Evolutionary conservation across 495 filamentous ascomycete genomes (phyloP), one percentile per base, ranked within the genome.

Genomic region (Parathielavia hyrcaniae): DNA sequence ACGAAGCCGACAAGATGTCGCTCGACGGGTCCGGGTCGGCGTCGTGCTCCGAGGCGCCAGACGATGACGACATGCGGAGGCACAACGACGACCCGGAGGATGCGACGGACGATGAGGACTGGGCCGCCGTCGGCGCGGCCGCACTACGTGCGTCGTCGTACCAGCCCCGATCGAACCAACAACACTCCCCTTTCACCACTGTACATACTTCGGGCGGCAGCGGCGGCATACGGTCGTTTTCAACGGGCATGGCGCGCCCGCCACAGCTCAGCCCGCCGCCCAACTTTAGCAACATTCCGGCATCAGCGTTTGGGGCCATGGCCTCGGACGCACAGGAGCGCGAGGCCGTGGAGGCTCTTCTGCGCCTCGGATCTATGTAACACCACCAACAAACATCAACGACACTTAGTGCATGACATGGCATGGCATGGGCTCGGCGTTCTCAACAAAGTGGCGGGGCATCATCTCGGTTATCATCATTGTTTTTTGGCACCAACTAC

Each of bases 1-100:
- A 92, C 63, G 91, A 95, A 68, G 92, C 88, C 41, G 93, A 97
- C 73, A 92, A 90, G 75, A 97, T 97, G 91, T 97, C 91, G 50
- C 79, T 96, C 51, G 90, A 88, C 50, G 81, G 80, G 36, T 83
- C 85, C 26, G 83, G 78, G 40, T 86, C 86, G 57, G 85, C 82
- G 39, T 88, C 88, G 43, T 86, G 86, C 50, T 89, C 85, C 35
- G 86, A 87, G 61, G 83, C 81, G n/a, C 84, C 83, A n/a, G 85
- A 86, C 62, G 83, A 85, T 36, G 83, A 83, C 43, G 84, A 86
- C 34, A 79, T 86, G 64, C 77, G 78, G 64, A 78, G 81, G 78
- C 72, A 71, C 57, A 72, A 72, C 60, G 78, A 81, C 63, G 82
- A 87, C 67, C 83, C 89, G 55, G 86, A 87, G 62, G 89, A 95